Conservation (phyloP, 108 stramenopile genomes). For the Bacterosira constricta region DNA sequence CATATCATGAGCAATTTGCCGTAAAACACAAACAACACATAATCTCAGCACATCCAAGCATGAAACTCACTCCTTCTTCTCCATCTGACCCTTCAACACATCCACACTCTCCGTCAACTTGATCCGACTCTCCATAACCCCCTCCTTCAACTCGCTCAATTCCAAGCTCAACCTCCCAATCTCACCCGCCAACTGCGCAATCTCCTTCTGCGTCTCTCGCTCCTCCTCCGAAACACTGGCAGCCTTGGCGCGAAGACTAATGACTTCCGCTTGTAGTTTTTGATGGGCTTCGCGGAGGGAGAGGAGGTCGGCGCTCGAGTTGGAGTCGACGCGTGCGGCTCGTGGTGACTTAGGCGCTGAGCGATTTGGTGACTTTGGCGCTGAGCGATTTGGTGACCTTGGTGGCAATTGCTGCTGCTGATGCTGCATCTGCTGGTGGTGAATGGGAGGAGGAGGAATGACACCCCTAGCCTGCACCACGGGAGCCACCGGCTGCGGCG, state of each 20-base stretch:
- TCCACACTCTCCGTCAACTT: conserved; percentile 71
- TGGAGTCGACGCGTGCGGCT: neutral
- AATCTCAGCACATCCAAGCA: neutral
- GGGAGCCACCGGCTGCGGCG: neutral
- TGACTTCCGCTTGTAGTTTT: conserved; percentile 83
- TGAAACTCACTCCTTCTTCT: conserved; percentile 70
- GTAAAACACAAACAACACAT: neutral
- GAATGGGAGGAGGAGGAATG: conserved; percentile 16
- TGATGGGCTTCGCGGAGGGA: conserved; percentile 68
- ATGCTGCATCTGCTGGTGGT: neutral
- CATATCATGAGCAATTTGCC: too few species aligned
- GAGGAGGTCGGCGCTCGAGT: conserved; percentile 55
- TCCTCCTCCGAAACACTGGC: conserved; percentile 79
- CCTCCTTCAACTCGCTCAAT: conserved; percentile 59
- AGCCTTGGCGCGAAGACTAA: conserved; percentile 79
- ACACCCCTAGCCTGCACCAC: too few species aligned
- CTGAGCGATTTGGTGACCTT: neutral
- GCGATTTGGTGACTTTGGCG: neutral
- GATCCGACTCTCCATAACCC: conserved; percentile 69
- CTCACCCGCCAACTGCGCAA: conserved; percentile 57
- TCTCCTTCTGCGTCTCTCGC: conserved; percentile 67
- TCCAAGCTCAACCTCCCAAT: conserved; percentile 63
- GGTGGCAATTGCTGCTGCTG: conserved; percentile 3
- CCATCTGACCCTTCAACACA: conserved; percentile 72
- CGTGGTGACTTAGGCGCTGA: conserved; percentile 14